Evolutionary conservation across 1,284 basidiomycete genomes (phyloP), one percentile per base, ranked within the genome.

Genomic region (Cutaneotrichosporon sp.): DNA sequence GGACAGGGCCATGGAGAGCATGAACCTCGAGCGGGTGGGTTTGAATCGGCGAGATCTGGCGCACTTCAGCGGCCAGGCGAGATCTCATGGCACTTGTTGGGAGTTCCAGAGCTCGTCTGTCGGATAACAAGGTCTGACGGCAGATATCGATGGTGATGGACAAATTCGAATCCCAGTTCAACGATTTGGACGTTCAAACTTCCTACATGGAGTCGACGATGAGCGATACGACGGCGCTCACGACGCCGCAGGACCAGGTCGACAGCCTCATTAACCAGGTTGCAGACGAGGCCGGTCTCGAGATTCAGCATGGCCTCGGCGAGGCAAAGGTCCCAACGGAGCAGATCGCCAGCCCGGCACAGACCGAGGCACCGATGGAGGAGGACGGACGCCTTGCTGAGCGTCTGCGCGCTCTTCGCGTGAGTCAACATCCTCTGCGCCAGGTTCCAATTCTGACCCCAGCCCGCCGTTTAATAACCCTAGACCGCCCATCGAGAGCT

Each of bases 61-160:
- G n/a, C n/a, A n/a, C n/a, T n/a, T n/a, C n/a, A n/a, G n/a, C n/a
- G n/a, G n/a, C n/a, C n/a, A n/a, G n/a, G n/a, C n/a, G n/a, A n/a
- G n/a, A n/a, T n/a, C n/a, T n/a, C n/a, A n/a, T n/a, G n/a, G n/a
- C n/a, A n/a, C n/a, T n/a, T n/a, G n/a, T n/a, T n/a, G n/a, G n/a
- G n/a, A n/a, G n/a, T n/a, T n/a, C n/a, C n/a, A n/a, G n/a, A n/a
- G n/a, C n/a, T n/a, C n/a, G n/a, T n/a, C n/a, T n/a, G n/a, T n/a
- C n/a, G n/a, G n/a, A n/a, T n/a, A n/a, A n/a, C n/a, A n/a, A n/a
- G n/a, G n/a, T n/a, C 52, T 33, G 39, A 50, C 19, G n/a, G 8
- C 65, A 97, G 93, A 98, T 99, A 74, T 94, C 96, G 11, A 76
- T 90, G 57, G 91, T 98, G 16, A 98, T 99, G 96, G 96, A 98